Base-by-base conservation (phyloP, 441 rosid genomes). In the Jatropha multifida region DNA sequence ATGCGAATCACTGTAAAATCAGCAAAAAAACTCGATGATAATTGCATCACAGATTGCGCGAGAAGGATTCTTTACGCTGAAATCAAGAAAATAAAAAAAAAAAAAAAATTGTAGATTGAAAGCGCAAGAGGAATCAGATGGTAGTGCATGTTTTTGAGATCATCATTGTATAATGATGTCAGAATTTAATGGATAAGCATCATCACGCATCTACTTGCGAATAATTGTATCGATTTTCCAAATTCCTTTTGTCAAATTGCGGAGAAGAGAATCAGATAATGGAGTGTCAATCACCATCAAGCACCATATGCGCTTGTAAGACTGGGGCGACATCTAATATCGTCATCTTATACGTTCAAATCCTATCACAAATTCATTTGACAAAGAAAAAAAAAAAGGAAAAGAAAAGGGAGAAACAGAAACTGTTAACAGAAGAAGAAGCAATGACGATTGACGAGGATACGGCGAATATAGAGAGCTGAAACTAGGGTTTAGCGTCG, bases 291-390 rank as follows among this genome's bases (percentile, higher is more conserved):
- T 65, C 82, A 75, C 60, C 82, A 79, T 68, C 5, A 71, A 79
- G 73, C 18, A 54, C 4, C 20, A 17, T 54, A 66, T 7, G 69
- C 68, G 66, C 77, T 68, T 63, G 75, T 75, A 79, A 71, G 82
- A 75, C 82, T 75, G 82, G 76, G 79, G 76, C 79, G 79, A 79
- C 82, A 79, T 60, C 48, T 41, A 65, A 54, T 79, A 59, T 79
- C 81, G 71, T 75, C 81, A 79, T 41, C 46, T 77, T 65, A 72
- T 41, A 51, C 38, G 4, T 14, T 58, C n/a, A 7, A 10, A 20
- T 42, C 18, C 0, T 4, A 54, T 0, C 6, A 4, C 14, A 54
- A 54, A 54, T 2, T 15, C 7, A 0, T 15, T 18, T 5, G 0
- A 5, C 5, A 54, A 5, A 54, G 17, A 54, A 52, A 17, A 52